Percentiles rank a stretch among this genome's conserved stretches.
These are phyloP conservation scores for Achaetomiella virescens DNA, from an alignment of 495 filamentous ascomycete genomes.

Conservation along the genomic window DNA sequence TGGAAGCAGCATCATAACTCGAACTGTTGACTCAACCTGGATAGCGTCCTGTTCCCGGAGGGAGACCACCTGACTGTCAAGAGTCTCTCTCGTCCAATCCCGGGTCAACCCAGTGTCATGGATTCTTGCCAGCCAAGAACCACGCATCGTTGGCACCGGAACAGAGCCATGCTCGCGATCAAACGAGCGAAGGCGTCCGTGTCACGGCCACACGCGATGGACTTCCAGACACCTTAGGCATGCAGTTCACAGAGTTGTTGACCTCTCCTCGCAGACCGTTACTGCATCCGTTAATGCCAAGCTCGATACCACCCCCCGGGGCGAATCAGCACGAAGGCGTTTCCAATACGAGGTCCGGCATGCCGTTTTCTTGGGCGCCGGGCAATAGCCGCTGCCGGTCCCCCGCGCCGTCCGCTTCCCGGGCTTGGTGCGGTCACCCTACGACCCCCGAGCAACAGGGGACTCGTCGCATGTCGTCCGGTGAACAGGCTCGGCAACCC, in stretches of 20 bases:
- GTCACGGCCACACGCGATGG: too few relatives aligned
- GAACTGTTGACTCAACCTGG: too few relatives aligned
- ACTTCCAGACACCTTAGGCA: neutral
- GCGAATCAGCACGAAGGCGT: constrained; percentile 4
- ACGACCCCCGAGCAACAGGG: neutral
- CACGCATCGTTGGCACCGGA: too few relatives aligned
- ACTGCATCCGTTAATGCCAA: constrained; percentile 8
- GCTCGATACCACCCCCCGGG: neutral
- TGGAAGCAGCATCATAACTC: too few relatives aligned
- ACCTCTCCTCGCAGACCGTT: neutral
- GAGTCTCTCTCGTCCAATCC: too few relatives aligned
- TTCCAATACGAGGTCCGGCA: constrained; percentile 5
- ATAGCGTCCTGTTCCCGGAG: too few relatives aligned
- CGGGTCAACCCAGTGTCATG: too few relatives aligned
- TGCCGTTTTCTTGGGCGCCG: constrained; percentile 1
- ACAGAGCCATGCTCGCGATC: too few relatives aligned
- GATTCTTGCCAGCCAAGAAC: too few relatives aligned
- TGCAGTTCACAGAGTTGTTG: neutral
- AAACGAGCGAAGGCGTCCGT: too few relatives aligned
- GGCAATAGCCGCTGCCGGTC: neutral
- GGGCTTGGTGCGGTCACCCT: neutral
- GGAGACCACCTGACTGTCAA: too few relatives aligned
- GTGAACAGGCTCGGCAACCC: neutral
- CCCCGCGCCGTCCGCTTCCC: constrained; percentile 7
- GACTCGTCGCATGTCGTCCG: neutral